phyloP scores from a whole-genome alignment of 2,329 filamentous ascomycete species.

The Exophiala phaeomuriformis region DNA sequence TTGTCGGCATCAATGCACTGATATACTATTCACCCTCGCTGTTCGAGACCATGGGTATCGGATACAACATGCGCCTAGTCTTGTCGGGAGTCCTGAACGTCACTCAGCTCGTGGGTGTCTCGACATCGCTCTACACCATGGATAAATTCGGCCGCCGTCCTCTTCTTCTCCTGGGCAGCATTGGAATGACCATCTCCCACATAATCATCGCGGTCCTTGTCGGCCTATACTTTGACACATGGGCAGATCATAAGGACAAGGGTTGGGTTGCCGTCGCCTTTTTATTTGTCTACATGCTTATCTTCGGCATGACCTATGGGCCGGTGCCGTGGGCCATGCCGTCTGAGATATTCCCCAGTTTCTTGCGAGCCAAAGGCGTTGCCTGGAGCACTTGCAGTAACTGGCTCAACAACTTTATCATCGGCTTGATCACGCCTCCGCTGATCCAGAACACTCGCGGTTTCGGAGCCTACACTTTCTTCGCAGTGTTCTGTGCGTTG shows the following conservation, averaged over 20 bases:
- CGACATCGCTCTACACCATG: conserved; percentile 44
- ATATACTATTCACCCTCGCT: conserved; percentile 55
- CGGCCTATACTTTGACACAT: conserved; percentile 46
- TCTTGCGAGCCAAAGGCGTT: conserved; percentile 57
- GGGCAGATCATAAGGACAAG: conserved; percentile 44
- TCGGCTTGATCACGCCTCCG: conserved; percentile 58
- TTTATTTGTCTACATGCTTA: conserved; percentile 56
- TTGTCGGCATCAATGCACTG: conserved; percentile 46
- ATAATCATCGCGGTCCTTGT: conserved; percentile 50
- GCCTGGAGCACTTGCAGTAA: conserved; percentile 57
- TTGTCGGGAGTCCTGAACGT: conserved; percentile 51
- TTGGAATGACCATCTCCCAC: conserved; percentile 43
- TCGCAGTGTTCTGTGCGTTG: conserved; percentile 48
- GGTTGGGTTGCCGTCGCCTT: conserved; percentile 54
- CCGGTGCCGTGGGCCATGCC: conserved; percentile 38
- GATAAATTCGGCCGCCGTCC: conserved; percentile 43
- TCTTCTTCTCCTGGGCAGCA: conserved; percentile 41
- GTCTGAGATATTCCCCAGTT: conserved; percentile 58
- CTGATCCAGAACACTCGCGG: conserved; percentile 50
- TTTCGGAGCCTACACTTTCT: conserved; percentile 52
- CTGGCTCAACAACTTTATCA: conserved; percentile 60
- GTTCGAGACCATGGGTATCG: conserved; percentile 46
- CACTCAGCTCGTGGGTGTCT: conserved; percentile 42
- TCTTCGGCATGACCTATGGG: conserved; percentile 52
- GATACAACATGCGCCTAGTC: conserved; percentile 43